Percentiles rank a stretch among this genome's conserved stretches.
Evolutionary conservation across 202 grass and related monocot species (phyloP).

Genomic region (Miscanthus sacchariflorus): DNA sequence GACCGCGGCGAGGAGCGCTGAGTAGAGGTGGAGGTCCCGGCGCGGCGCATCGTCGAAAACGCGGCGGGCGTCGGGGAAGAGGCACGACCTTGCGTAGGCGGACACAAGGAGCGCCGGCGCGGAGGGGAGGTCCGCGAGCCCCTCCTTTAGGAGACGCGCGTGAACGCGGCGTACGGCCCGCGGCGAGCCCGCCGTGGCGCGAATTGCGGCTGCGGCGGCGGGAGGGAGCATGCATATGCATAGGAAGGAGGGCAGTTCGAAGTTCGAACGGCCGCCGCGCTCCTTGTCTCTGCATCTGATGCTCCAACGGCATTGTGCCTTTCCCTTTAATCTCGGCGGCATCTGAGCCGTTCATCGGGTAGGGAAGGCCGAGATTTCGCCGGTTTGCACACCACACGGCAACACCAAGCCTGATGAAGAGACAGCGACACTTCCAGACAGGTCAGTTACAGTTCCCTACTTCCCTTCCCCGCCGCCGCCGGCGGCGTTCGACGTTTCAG

Average conservation of each 20-base stretch:
- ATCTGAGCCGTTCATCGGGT: slow-evolving; percentile 24
- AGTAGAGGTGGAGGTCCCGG: slow-evolving; percentile 55
- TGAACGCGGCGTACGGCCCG: slow-evolving; percentile 22
- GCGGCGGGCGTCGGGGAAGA: slow-evolving; percentile 49
- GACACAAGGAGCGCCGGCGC: slow-evolving; percentile 51
- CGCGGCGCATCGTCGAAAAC: slow-evolving; percentile 51
- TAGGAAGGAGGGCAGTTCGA: not conserved
- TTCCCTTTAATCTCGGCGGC: not conserved
- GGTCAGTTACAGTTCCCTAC: not conserved
- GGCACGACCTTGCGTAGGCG: slow-evolving; percentile 56
- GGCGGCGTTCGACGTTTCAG: not conserved
- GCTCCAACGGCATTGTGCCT: not conserved
- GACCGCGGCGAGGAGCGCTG: slow-evolving; percentile 57
- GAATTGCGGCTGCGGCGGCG: slow-evolving; percentile 42
- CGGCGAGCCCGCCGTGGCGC: slow-evolving; percentile 42
- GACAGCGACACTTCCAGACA: not conserved
- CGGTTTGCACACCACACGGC: not conserved
- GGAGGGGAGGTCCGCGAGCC: slow-evolving; percentile 21
- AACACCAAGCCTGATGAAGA: not conserved
- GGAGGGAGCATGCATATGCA: slow-evolving; percentile 39
- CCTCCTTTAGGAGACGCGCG: slow-evolving; percentile 63
- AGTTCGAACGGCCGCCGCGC: not conserved
- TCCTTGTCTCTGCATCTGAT: not conserved
- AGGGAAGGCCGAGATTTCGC: not conserved
- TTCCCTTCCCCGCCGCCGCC: not conserved